phyloP scores from a whole-genome alignment of 768 basidiomycete genomes.

The Suillus spraguei region DNA sequence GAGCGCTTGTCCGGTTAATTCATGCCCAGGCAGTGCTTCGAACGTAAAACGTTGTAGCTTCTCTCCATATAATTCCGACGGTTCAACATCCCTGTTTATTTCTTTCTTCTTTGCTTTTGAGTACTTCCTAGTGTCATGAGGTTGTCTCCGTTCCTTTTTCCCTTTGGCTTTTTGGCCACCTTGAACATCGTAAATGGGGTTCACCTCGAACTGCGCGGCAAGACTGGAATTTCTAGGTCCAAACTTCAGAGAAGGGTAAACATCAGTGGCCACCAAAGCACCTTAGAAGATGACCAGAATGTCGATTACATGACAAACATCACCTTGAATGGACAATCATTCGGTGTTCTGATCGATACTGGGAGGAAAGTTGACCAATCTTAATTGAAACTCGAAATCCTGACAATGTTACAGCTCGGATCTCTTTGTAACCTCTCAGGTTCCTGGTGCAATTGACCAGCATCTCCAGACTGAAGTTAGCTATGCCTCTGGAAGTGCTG shows the following conservation, averaged over 20 bases:
- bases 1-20: neutral
- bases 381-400: slow-evolving; percentile 36
- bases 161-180: slow-evolving; percentile 15
- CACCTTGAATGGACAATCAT: slow-evolving; percentile 37
- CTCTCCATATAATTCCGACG: neutral
- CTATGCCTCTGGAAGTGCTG: slow-evolving; percentile 57
- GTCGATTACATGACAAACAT: slow-evolving; percentile 41
- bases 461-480: slow-evolving; percentile 41
- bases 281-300: slow-evolving; percentile 34
- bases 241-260: slow-evolving; percentile 27
- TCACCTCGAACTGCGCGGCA: slow-evolving; percentile 23
- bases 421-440: slow-evolving; percentile 55
- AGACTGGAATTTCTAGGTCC: slow-evolving; percentile 10
- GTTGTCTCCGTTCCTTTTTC: slow-evolving; percentile 10
- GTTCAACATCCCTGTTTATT: too few relatives aligned
- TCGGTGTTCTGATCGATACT: slow-evolving; percentile 45
- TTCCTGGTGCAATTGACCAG: slow-evolving; percentile 42
- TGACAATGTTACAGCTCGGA: slow-evolving; percentile 55
- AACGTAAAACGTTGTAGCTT: neutral
- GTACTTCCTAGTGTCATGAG: slow-evolving; percentile 17
- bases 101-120: neutral
- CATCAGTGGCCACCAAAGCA: slow-evolving; percentile 28
- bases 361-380: slow-evolving; percentile 39
- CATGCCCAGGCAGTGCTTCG: neutral
- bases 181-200: slow-evolving; percentile 11